Conservation (phyloP, 2,329 filamentous ascomycete genomes). For the Colletotrichum sp. region DNA sequence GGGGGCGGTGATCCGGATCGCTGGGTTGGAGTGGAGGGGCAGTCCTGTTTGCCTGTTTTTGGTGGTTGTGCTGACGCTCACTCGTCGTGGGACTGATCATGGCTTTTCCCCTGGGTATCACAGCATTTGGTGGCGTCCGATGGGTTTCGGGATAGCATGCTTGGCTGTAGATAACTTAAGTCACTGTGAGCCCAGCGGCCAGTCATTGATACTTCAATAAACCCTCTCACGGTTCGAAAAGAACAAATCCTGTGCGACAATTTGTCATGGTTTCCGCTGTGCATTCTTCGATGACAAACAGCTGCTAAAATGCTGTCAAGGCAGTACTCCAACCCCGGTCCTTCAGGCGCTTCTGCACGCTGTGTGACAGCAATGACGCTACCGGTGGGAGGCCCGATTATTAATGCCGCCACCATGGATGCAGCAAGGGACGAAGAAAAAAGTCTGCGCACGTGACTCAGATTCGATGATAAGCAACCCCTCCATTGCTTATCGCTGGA, state of each 20-base stretch:
- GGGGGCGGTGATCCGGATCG: not conserved
- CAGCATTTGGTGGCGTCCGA: not conserved
- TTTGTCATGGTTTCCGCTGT: not conserved
- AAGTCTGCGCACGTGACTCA: not conserved
- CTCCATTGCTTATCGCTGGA: conserved; percentile 3
- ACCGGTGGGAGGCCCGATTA: not conserved
- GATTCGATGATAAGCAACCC: conserved; percentile 1
- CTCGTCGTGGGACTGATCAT: not conserved
- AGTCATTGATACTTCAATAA: not conserved
- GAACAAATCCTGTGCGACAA: fast-evolving
- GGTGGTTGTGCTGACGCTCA: not conserved
- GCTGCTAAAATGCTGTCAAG: not conserved
- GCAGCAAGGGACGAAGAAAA: not conserved
- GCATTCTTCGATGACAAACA: not conserved
- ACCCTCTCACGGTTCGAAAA: not conserved
- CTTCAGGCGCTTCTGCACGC: not conserved
- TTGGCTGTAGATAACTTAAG: not conserved
- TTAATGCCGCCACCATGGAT: not conserved
- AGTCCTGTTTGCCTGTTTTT: not conserved
- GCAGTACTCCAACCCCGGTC: not conserved
- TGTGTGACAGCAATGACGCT: not conserved
- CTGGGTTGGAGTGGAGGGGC: not conserved
- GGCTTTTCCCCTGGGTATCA: not conserved
- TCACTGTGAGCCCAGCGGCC: not conserved
- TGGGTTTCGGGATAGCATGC: not conserved